Percentiles rank a stretch among this genome's conserved stretches.
These are phyloP conservation scores for Penicillium corylophilum DNA, from an alignment of 2,329 filamentous ascomycete genomes.

Conservation along the genomic window DNA sequence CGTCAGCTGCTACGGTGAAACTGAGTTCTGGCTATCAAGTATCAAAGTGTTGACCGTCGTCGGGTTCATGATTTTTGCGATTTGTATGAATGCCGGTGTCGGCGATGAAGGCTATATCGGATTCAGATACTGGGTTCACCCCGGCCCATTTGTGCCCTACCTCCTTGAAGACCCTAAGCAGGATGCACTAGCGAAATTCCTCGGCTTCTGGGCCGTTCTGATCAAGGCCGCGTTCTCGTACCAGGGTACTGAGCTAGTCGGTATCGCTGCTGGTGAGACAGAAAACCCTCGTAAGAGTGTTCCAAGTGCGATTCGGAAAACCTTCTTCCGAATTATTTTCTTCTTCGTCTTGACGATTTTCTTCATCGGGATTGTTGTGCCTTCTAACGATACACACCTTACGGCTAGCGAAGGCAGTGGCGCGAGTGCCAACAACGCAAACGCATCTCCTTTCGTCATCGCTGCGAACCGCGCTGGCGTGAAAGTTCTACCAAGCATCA, in stretches of 20 bases:
- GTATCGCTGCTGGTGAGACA: conserved; percentile 14
- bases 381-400: conserved; percentile 8
- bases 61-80: conserved; percentile 14
- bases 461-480: conserved; percentile 13
- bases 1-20: conserved; percentile 14
- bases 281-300: conserved; percentile 14
- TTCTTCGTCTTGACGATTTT: conserved; percentile 15
- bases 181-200: conserved; percentile 6
- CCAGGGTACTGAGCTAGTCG: conserved; percentile 15
- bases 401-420: not conserved
- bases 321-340: conserved; percentile 13
- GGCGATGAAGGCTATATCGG: conserved; percentile 11
- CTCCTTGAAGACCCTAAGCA: conserved; percentile 9
- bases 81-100: conserved; percentile 13
- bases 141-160: conserved; percentile 11
- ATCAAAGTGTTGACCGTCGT: conserved; percentile 12
- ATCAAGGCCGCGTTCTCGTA: conserved; percentile 14
- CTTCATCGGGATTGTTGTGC: conserved; percentile 16
- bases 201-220: conserved; percentile 14
- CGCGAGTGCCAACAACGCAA: conserved; percentile 3
- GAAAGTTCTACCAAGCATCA: conserved; percentile 10
- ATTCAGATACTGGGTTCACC: conserved; percentile 15
- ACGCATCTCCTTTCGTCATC: conserved; percentile 17
- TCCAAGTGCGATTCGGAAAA: conserved; percentile 12
- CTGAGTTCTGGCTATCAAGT: conserved; percentile 14